These are phyloP conservation scores for Fraxinus xanthoxyloides DNA, from an alignment of 305 asterid genomes.

Conservation along the genomic window DNA sequence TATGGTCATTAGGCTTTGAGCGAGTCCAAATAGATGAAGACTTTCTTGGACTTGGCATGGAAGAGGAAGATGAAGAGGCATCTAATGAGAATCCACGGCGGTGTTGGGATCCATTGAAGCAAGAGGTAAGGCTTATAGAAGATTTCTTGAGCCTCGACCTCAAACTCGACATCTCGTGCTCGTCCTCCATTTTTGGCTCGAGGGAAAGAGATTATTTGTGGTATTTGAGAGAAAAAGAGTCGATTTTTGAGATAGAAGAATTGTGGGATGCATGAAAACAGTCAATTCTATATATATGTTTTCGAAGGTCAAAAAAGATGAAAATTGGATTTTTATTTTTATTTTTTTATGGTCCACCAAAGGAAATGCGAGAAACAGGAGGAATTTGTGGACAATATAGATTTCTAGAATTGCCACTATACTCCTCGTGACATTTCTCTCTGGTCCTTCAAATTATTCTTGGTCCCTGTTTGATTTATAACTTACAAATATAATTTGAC, in stretches of 20 bases:
- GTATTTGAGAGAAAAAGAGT: not conserved
- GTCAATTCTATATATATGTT: not conserved
- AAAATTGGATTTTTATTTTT: not conserved
- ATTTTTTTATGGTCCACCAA: not conserved
- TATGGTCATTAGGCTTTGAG: slow-evolving; percentile 7
- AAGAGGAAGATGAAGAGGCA: not conserved
- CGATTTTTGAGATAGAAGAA: not conserved
- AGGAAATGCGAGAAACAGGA: not conserved
- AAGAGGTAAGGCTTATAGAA: not conserved
- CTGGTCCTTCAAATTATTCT: not conserved
- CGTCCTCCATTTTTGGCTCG: not conserved
- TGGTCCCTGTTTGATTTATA: not conserved
- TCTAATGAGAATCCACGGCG: not conserved
- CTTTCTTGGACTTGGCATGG: not conserved
- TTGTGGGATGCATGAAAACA: not conserved
- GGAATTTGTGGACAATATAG: not conserved
- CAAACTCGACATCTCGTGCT: slow-evolving; percentile 1
- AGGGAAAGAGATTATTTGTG: not conserved
- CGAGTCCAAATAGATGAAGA: not conserved
- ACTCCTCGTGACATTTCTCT: not conserved
- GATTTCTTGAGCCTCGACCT: not conserved
- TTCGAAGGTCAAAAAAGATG: not conserved
- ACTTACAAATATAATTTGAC: not conserved
- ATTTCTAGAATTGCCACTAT: not conserved
- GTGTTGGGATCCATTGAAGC: not conserved